These are phyloP conservation scores for Avena eriantha DNA, from an alignment of 176 grass and related monocot species.

Conservation along the genomic window DNA sequence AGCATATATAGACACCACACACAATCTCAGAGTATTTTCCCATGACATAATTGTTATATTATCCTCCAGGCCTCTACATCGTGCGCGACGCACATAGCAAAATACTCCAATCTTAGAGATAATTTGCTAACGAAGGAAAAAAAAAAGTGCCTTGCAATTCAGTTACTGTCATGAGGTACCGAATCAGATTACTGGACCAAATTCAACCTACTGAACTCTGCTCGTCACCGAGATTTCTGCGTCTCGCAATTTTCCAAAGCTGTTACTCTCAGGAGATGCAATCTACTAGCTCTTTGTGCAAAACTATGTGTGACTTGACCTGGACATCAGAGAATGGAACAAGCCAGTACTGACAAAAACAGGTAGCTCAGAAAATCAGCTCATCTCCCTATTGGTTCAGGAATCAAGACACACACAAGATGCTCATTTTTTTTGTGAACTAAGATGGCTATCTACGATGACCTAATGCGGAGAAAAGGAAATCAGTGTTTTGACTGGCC, in stretches of 20 bases:
- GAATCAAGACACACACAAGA: neutral
- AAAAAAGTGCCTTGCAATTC: neutral
- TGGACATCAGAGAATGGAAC: slow-evolving; percentile 1
- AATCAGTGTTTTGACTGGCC: neutral
- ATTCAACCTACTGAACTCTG: slow-evolving; percentile 9
- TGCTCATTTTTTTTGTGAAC: neutral
- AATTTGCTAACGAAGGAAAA: neutral
- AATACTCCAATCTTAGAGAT: neutral
- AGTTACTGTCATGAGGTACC: neutral
- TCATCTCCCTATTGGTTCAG: neutral
- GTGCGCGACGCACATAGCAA: neutral
- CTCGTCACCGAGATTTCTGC: neutral
- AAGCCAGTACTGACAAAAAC: slow-evolving; percentile 6
- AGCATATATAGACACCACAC: no score
- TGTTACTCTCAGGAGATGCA: neutral
- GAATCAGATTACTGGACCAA: neutral
- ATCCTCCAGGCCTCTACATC: neutral
- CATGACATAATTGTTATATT: neutral
- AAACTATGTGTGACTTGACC: neutral
- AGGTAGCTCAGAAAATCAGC: slow-evolving; percentile 2
- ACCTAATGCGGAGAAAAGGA: slow-evolving; percentile 7
- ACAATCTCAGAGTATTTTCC: no score
- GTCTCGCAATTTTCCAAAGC: neutral
- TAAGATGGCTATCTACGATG: neutral
- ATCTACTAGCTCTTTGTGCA: neutral